Evolutionary conservation across 2,329 filamentous ascomycete species (phyloP).

Genomic region (Fusarium begoniae): DNA sequence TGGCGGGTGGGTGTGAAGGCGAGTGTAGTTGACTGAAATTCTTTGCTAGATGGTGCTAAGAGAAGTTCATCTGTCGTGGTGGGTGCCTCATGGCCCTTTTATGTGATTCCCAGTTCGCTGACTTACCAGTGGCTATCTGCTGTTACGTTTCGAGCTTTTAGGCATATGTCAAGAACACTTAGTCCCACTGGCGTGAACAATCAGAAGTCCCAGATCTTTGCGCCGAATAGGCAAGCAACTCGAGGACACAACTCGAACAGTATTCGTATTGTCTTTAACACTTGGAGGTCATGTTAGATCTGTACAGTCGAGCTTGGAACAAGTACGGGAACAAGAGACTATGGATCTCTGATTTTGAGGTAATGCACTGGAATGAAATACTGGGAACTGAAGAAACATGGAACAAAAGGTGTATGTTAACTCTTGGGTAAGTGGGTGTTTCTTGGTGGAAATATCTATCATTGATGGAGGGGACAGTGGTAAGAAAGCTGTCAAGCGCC

Average conservation of each 20-base stretch:
- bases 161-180: fast-evolving
- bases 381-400: neutral
- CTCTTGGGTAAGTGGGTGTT: neutral
- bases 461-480: neutral
- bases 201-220: fast-evolving
- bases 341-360: fast-evolving
- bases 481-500: too few species aligned
- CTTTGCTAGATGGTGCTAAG: fast-evolving
- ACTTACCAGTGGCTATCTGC: fast-evolving
- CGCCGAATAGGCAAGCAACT: fast-evolving
- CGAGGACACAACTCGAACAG: fast-evolving
- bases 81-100: fast-evolving
- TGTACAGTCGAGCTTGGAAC: fast-evolving
- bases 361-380: fast-evolving
- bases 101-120: too few species aligned
- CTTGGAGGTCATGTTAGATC: too few species aligned
- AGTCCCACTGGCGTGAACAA: neutral
- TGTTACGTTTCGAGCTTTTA: fast-evolving
- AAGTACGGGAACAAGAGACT: neutral
- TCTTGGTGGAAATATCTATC: too few species aligned
- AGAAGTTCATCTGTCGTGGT: fast-evolving
- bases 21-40: too few species aligned
- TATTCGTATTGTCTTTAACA: fast-evolving
- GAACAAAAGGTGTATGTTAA: neutral
- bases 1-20: neutral